Conservation (phyloP, 2,329 filamentous ascomycete genomes). For the Aspergillus versicolor region DNA sequence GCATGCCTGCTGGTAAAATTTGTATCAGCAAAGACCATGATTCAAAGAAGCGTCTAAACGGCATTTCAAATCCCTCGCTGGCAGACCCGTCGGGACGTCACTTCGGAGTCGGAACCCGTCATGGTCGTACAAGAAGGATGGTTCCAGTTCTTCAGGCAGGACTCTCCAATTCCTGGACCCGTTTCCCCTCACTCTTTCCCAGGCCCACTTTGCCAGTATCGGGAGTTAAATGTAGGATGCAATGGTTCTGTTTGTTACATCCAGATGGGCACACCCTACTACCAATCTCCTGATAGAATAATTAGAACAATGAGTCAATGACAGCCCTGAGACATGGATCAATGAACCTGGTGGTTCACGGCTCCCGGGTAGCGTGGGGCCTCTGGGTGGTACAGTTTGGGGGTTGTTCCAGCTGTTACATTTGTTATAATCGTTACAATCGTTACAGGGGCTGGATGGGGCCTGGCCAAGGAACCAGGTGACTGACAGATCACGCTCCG, state of each 20-base stretch:
- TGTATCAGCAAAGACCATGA: neutral
- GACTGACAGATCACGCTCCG: slow-evolving; percentile 8
- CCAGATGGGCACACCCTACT: too few species aligned
- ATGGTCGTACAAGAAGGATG: neutral
- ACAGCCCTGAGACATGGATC: too few species aligned
- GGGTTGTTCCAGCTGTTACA: neutral
- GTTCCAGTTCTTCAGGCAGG: slow-evolving; percentile 18
- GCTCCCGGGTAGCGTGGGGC: slow-evolving; percentile 4
- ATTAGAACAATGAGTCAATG: too few species aligned
- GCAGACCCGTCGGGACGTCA: neutral
- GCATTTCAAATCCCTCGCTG: neutral
- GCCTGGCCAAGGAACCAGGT: slow-evolving; percentile 6
- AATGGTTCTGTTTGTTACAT: neutral
- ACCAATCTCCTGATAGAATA: neutral
- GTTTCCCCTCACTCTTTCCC: neutral
- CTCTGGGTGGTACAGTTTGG: slow-evolving; percentile 5
- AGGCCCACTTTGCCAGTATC: neutral
- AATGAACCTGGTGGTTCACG: neutral
- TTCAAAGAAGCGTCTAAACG: neutral
- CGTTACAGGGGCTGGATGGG: slow-evolving; percentile 11
- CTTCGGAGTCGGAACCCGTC: neutral
- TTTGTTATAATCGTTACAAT: neutral
- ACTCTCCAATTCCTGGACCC: neutral
- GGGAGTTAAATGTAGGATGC: neutral
- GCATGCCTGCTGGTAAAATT: neutral